Percentiles rank a stretch among this genome's conserved stretches.
phyloP scores from a whole-genome alignment of 2,329 filamentous ascomycete species.

The Thermothelomyces thermophilus region DNA sequence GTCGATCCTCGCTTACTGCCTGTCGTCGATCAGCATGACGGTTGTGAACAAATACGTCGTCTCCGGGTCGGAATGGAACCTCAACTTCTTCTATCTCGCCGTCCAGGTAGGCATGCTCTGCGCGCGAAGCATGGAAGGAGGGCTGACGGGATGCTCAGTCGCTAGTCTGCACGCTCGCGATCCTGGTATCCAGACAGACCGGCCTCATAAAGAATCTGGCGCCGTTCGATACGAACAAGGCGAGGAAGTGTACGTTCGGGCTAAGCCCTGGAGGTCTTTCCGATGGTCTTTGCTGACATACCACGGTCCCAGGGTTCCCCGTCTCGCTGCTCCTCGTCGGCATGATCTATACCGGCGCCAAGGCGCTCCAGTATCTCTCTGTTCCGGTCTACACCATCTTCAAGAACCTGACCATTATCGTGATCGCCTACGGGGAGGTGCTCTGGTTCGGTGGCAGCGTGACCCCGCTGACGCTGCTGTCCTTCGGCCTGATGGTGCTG shows the following conservation, averaged over 20 bases:
- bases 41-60: constrained; percentile 99
- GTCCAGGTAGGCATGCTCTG: constrained; percentile 68
- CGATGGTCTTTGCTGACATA: constrained; percentile 8
- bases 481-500: constrained; percentile 93
- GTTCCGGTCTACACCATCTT: constrained; percentile 99
- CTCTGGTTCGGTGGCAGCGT: constrained; percentile 96
- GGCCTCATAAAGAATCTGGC: constrained; percentile 78
- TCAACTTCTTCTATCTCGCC: constrained; percentile 91
- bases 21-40: constrained; percentile 97
- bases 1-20: constrained; percentile 84
- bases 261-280: neutral
- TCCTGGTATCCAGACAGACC: constrained; percentile 71
- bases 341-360: constrained; percentile 98
- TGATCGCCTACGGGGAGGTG: constrained; percentile 97
- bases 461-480: constrained; percentile 78
- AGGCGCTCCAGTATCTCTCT: constrained; percentile 91
- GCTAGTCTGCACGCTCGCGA: constrained; percentile 79
- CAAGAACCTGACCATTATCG: constrained; percentile 98
- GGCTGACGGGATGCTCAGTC: constrained; percentile 49
- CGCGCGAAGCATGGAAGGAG: neutral
- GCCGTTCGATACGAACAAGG: constrained; percentile 80
- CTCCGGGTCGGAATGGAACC: constrained; percentile 83
- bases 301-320: constrained; percentile 67
- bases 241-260: constrained; percentile 75
- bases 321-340: constrained; percentile 92